Evolutionary conservation across 768 basidiomycete genomes (phyloP).

Genomic region (Amanita fuliginea): DNA sequence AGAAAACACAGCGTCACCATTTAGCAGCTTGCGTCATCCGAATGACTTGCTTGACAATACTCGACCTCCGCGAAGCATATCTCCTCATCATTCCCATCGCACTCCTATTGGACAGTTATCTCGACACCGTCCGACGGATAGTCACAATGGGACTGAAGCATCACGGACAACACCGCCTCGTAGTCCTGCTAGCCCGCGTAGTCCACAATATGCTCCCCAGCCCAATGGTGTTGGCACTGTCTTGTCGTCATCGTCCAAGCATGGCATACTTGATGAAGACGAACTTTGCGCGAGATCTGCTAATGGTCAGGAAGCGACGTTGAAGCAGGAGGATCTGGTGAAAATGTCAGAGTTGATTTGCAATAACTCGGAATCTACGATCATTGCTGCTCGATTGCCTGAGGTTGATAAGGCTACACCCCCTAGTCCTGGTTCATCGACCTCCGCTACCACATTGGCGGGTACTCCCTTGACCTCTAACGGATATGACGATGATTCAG

Average conservation of each 20-base stretch:
- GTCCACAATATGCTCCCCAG: constrained; percentile 24
- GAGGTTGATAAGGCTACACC: constrained; percentile 4
- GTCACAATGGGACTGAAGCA: constrained; percentile 30
- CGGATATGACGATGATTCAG: constrained; percentile 35
- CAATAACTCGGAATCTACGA: constrained; percentile 7
- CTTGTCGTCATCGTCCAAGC: constrained; percentile 1
- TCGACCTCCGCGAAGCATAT: constrained; percentile 22
- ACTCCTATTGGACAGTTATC: constrained; percentile 11
- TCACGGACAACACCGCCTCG: constrained; percentile 41
- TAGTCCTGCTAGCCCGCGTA: constrained; percentile 48
- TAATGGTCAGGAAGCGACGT: constrained; percentile 12
- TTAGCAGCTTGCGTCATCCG: constrained; percentile 2
- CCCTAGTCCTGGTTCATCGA: constrained; percentile 1
- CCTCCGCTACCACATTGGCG: constrained; percentile 6
- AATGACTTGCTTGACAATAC: constrained; percentile 4
- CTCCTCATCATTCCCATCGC: constrained; percentile 24
- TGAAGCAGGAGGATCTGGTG: constrained; percentile 14
- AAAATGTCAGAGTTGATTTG: constrained; percentile 13
- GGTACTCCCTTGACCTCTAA: constrained; percentile 10
- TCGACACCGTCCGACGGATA: constrained; percentile 19
- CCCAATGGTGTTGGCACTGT: background rate
- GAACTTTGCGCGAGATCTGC: constrained; percentile 5
- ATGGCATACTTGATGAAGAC: constrained; percentile 3
- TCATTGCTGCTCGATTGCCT: background rate
- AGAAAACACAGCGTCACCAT: constrained; percentile 30